phyloP scores from a whole-genome alignment of 2,329 filamentous ascomycete genomes.

The Cladorrhinum sp. region DNA sequence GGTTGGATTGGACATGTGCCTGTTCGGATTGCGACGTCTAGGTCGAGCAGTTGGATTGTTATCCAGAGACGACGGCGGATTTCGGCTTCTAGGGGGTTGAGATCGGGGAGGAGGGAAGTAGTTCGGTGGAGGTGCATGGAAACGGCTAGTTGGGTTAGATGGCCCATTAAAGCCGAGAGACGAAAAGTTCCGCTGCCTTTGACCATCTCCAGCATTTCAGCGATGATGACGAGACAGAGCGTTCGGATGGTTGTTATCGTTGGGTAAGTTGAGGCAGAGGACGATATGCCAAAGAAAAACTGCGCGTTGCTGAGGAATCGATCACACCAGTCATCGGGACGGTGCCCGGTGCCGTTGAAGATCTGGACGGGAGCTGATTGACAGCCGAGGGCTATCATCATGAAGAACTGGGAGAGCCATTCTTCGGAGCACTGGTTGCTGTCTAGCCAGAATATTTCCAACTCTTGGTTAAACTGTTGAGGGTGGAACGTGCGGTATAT shows the following conservation, averaged over 20 bases:
- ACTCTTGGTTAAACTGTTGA: conserved; percentile 23
- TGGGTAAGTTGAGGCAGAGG: conserved; percentile 22
- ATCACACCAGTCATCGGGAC: conserved; percentile 23
- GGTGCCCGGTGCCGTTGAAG: conserved; percentile 22
- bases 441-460: conserved; percentile 23
- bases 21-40: conserved; percentile 28
- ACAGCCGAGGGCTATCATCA: conserved; percentile 28
- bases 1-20: conserved; percentile 22
- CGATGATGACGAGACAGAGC: conserved; percentile 27
- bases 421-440: conserved; percentile 20
- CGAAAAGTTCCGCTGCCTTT: conserved; percentile 23
- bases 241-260: conserved; percentile 26
- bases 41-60: conserved; percentile 29
- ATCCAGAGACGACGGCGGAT: conserved; percentile 27
- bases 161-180: conserved; percentile 26
- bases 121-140: conserved; percentile 27
- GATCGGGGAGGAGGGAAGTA: conserved; percentile 13
- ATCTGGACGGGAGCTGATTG: conserved; percentile 21
- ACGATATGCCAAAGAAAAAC: conserved; percentile 23
- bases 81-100: conserved; percentile 24
- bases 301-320: conserved; percentile 27
- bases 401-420: conserved; percentile 29
- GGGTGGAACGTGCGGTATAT: conserved; percentile 28
- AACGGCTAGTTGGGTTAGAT: conserved; percentile 23
- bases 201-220: conserved; percentile 25